Evolutionary conservation across 2,329 filamentous ascomycete genomes (phyloP), one percentile per base, ranked within the genome.

Genomic region (Fusarium mangiferae): DNA sequence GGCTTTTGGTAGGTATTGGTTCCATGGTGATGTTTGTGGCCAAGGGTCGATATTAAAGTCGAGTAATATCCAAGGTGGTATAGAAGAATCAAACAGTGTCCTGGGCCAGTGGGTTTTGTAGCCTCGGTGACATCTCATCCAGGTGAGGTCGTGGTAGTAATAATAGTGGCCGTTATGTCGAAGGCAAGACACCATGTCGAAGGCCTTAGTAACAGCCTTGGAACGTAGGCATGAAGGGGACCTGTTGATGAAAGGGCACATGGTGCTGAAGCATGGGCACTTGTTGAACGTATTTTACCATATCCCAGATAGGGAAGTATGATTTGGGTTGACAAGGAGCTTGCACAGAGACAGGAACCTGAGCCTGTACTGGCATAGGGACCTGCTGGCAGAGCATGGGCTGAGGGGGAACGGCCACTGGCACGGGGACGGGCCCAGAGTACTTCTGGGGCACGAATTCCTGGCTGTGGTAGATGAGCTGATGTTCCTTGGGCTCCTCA

Each of bases 221-320:
- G 64, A 88, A 84, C 67, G 87, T 84, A 56, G 84, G 81, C 75
- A 89, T 84, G 59, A 89, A 82, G 39, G 86, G 84, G 66, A 88
- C 84, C 80, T 87, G 87, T 51, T 87, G 85, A 68, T 88, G 87
- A 65, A 89, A 88, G 30, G 86, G 83, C 55, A 85, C 81, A 66
- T 86, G 83, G 64, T 87, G 84, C 71, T 87, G 87, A 44, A 87
- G 82, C 55, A 83, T 83, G 30, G 86, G 84, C 57, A 83, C 80
- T 67, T 86, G 85, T 78, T 86, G 86, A 68, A 86, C 85, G 79
- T 88, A 87, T 80, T 86, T 86, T 63, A 88, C 83, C 78, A 88
- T 81, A 68, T 88, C 87, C 86, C 86, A 88, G 63, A 87, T 83
- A 14, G 85, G 84, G 64, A 87, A 83, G 74, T 83, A 84, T 54